These are phyloP conservation scores for Carex myosuroides DNA, from an alignment of 176 grass and related monocot species.

Conservation along the genomic window DNA sequence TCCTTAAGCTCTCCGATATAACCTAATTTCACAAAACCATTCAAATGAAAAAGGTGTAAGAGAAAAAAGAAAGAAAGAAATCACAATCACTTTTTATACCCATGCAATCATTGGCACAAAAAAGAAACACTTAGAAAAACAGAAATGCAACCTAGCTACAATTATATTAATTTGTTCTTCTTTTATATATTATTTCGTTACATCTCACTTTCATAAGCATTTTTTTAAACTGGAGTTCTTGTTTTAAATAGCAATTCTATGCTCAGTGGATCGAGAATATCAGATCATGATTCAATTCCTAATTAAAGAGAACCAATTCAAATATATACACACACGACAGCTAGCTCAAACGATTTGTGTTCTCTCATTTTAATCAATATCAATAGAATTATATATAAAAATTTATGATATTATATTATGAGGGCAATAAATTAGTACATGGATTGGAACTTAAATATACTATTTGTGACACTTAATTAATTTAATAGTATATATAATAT, in stretches of 20 bases:
- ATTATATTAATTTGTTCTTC: neutral
- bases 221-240: neutral
- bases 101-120: constrained; percentile 4
- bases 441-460: neutral
- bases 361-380: neutral
- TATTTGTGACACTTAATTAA: no score
- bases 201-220: neutral
- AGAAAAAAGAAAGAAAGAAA: neutral
- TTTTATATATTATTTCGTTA: neutral
- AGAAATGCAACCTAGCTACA: neutral
- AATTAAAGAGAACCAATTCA: no score
- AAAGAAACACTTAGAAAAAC: neutral
- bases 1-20: constrained; percentile 94
- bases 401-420: neutral
- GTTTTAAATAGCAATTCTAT: neutral
- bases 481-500: no score
- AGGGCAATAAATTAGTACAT: neutral
- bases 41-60: neutral
- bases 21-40: constrained; percentile 41
- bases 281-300: neutral
- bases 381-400: no score
- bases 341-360: neutral
- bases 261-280: neutral
- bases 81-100: constrained; percentile 31
- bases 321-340: no score